Evolutionary conservation across 257 asterid genomes (phyloP).

Genomic region (Salvia miltiorrhiza): DNA sequence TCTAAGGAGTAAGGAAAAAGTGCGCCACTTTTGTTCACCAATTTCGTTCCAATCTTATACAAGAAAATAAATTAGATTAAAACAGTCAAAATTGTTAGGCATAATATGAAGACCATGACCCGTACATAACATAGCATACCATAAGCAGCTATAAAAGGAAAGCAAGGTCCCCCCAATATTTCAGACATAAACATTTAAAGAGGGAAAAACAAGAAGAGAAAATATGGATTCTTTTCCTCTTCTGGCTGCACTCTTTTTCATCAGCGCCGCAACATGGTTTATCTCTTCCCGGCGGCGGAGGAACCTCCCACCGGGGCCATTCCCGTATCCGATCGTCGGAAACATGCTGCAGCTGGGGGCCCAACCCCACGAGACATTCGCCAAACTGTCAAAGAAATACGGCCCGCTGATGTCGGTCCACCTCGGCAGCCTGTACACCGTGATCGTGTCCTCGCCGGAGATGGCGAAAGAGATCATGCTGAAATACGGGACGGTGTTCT

Average conservation of each 20-base stretch:
- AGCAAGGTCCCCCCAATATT: too few species aligned
- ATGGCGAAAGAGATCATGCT: slow-evolving; percentile 26
- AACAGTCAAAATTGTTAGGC: too few species aligned
- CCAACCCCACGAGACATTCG: slow-evolving; percentile 27
- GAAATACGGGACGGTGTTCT: slow-evolving; percentile 16
- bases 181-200: too few species aligned
- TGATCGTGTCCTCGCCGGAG: slow-evolving; percentile 33
- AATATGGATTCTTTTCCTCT: neutral
- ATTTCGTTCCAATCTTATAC: too few species aligned
- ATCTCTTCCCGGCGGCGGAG: neutral
- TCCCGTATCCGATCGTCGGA: slow-evolving; percentile 16
- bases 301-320: slow-evolving; percentile 12
- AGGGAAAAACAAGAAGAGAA: too few species aligned
- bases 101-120: too few species aligned
- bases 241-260: neutral
- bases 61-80: too few species aligned
- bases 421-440: slow-evolving; percentile 16
- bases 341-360: slow-evolving; percentile 14
- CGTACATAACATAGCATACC: too few species aligned
- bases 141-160: too few species aligned
- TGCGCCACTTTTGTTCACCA: too few species aligned
- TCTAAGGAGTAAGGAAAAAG: too few species aligned
- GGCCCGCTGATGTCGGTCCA: slow-evolving; percentile 30
- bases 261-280: neutral
- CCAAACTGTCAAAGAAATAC: slow-evolving; percentile 23